Evolutionary conservation across 169 alveolate genomes (phyloP), one percentile per base, ranked within the genome.

Genomic region (Eimeria falciformis): DNA sequence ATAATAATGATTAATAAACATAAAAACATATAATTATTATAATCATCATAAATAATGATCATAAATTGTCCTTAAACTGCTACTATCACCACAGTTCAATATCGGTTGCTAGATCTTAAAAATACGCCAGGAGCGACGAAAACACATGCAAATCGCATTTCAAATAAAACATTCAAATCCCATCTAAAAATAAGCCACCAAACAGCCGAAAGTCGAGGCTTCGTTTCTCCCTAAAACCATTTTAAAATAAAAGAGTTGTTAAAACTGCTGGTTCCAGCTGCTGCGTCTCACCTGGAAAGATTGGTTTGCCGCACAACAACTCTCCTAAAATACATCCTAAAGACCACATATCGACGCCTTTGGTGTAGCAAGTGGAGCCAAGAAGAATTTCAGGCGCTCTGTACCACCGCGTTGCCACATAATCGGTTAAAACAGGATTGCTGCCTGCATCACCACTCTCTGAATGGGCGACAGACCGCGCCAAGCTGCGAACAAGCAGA

Each of bases 341-440:
- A 14, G 99, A 98, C 99, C 99, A 99, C 99, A 99, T 98, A 93
- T 99, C 99, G 11, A 98, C 99, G 43, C 99, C 99, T 94, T 99
- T 98, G n/a, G 99, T 98, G 95, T 99, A 99, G 29, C 96, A 95
- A 12, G 98, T 97, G 29, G 98, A 96, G 47, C 99, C 99, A 58
- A 98, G 93, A 11, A 98, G 94, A 45, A 98, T 98, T 93, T 98
- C 99, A 1, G 99, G 99, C 0, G 99, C 99, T 66, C 99, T 95
- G 92, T 98, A 93, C 97, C 97, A 96, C 23, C 97, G 91, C 55
- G 97, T 96, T 0, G 97, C 97, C 62, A 96, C 97, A 75, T 96
- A 96, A 86, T 96, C 97, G 11, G 97, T 96, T 21, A 96, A 95
- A 50, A 94, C 96, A 1, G 97, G 96, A 62, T 94, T 94, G 53